Percentiles rank a stretch among this genome's conserved stretches.
These are phyloP conservation scores for Suillus variegatus DNA, from an alignment of 768 basidiomycete genomes.

Conservation along the genomic window DNA sequence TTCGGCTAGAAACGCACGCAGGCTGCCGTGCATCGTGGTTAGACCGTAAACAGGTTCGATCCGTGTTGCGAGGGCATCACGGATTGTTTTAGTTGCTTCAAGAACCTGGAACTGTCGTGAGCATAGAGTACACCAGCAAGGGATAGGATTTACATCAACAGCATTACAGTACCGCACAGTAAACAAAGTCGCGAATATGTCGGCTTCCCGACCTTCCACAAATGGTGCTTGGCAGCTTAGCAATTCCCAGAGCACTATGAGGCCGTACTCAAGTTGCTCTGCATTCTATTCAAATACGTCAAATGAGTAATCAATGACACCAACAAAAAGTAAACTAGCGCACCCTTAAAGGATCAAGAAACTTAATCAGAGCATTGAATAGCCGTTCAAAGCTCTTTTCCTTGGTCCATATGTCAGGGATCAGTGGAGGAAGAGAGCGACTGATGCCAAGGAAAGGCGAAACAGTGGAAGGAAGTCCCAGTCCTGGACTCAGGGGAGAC, in stretches of 20 bases:
- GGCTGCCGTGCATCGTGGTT: slow-evolving; percentile 75
- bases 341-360: slow-evolving; percentile 66
- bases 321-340: slow-evolving; percentile 19
- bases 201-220: slow-evolving; percentile 79
- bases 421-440: slow-evolving; percentile 40
- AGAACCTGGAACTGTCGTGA: slow-evolving; percentile 54
- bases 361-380: slow-evolving; percentile 64
- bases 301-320: not conserved
- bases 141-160: slow-evolving; percentile 53
- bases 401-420: slow-evolving; percentile 70
- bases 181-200: slow-evolving; percentile 72
- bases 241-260: slow-evolving; percentile 84
- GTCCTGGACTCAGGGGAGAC: slow-evolving; percentile 56
- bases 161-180: slow-evolving; percentile 73
- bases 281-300: slow-evolving; percentile 45
- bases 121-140: not conserved
- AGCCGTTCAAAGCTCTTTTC: slow-evolving; percentile 71
- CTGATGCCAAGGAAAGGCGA: slow-evolving; percentile 52
- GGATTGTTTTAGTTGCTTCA: slow-evolving; percentile 80
- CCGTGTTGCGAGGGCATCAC: slow-evolving; percentile 68
- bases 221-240: slow-evolving; percentile 71
- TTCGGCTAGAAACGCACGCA: slow-evolving; percentile 64
- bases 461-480: slow-evolving; percentile 54
- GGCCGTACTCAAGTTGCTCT: slow-evolving; percentile 71
- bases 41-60: slow-evolving; percentile 85